phyloP scores from a whole-genome alignment of 352 stramenopile species.

The Globisporangium parvum region DNA sequence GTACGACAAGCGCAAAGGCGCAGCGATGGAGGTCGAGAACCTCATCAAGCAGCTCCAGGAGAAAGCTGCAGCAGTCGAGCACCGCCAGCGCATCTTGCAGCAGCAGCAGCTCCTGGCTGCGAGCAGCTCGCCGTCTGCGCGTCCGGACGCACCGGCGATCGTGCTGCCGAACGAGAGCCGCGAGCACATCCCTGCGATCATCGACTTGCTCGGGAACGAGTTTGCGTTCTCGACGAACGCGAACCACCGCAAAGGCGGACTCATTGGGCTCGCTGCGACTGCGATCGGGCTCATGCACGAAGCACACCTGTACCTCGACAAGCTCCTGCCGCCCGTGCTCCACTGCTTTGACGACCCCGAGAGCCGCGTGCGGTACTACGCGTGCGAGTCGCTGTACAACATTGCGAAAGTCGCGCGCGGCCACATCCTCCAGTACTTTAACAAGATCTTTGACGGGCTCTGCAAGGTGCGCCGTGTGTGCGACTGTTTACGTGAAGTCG shows the following conservation, averaged over 20 bases:
- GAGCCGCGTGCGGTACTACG: conserved; percentile 97
- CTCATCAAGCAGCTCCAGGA: conserved; percentile 97
- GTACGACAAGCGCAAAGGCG: conserved; percentile 99
- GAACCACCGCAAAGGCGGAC: conserved; percentile 98
- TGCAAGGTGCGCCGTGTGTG: conserved; percentile 40
- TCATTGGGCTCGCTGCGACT: conserved; percentile 97
- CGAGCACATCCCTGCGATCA: conserved; percentile 91
- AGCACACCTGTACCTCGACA: conserved; percentile 88
- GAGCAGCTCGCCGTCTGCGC: conserved; percentile 11
- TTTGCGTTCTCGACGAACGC: conserved; percentile 98
- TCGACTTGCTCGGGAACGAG: conserved; percentile 95
- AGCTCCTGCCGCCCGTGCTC: conserved; percentile 95
- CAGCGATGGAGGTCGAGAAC: conserved; percentile 98
- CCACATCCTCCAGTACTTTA: conserved; percentile 97
- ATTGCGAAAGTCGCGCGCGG: conserved; percentile 97
- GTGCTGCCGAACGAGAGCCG: conserved; percentile 44
- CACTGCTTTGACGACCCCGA: conserved; percentile 99
- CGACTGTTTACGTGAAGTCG: background rate
- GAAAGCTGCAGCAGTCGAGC: conserved; percentile 77
- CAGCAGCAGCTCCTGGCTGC: conserved; percentile 23
- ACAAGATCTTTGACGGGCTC: conserved; percentile 98
- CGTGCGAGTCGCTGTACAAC: conserved; percentile 99
- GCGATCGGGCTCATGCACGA: conserved; percentile 96
- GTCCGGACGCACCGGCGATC: background rate
- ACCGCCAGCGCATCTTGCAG: conserved; percentile 51